phyloP scores from a whole-genome alignment of 352 stramenopile genomes.

The Phytophthora megakarya region DNA sequence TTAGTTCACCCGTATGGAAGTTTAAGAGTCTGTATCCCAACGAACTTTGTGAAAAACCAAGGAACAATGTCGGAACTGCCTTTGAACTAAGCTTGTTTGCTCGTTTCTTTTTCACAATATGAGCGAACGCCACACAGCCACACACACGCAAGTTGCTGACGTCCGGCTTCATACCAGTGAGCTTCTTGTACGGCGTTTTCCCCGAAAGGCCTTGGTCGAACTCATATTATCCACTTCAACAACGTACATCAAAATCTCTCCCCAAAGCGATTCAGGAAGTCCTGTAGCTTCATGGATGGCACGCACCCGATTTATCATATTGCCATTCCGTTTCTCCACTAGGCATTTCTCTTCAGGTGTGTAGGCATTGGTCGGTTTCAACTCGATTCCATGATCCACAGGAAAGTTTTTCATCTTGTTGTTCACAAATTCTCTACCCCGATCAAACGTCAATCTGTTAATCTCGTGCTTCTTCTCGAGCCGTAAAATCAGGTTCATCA shows the following conservation, averaged over 20 bases:
- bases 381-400: not conserved
- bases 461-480: too few relatives aligned
- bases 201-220: not conserved
- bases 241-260: not conserved
- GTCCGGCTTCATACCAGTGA: not conserved
- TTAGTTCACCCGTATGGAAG: not conserved
- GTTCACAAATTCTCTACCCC: too few relatives aligned
- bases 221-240: constrained; percentile 1
- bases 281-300: not conserved
- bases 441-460: too few relatives aligned
- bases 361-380: not conserved
- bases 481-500: too few relatives aligned
- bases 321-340: not conserved
- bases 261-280: constrained; percentile 1
- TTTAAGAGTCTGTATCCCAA: not conserved
- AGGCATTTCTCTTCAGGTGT: too few relatives aligned
- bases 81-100: too few relatives aligned
- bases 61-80: not conserved
- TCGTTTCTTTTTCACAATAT: too few relatives aligned
- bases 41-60: not conserved
- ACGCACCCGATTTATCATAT: not conserved
- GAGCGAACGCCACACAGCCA: too few relatives aligned
- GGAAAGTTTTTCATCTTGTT: too few relatives aligned
- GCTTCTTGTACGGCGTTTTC: not conserved
- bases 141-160: too few relatives aligned